A percentile compares a stretch with the other conserved stretches of the same genome.
Evolutionary conservation across 257 asterid genomes (phyloP).

Genomic region (Thymus quinquecostatus): DNA sequence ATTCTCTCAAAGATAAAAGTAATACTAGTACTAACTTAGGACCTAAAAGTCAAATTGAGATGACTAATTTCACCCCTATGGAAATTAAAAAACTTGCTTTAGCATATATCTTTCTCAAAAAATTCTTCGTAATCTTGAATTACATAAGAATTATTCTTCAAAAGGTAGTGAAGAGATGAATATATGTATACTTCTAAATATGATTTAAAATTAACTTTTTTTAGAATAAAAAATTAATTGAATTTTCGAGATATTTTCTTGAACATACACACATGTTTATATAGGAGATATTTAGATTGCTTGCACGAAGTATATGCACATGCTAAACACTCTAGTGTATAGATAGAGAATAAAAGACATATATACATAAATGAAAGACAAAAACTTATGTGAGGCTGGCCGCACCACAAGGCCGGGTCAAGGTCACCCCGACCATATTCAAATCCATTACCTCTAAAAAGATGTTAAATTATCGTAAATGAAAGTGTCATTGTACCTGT

Average conservation of each 20-base stretch:
- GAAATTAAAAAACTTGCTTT: conserved; percentile 8
- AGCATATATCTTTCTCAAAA: conserved; percentile 10
- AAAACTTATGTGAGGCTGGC: too few species aligned
- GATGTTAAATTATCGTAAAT: too few species aligned
- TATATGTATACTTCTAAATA: too few species aligned
- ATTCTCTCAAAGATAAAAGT: conserved; percentile 52
- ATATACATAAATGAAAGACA: too few species aligned
- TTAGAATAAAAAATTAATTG: too few species aligned
- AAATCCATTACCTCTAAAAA: too few species aligned
- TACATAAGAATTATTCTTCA: conserved; percentile 13
- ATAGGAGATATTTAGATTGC: not conserved
- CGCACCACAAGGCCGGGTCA: too few species aligned
- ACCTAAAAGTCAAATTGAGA: conserved; percentile 40
- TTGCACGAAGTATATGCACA: not conserved
- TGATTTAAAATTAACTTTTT: too few species aligned
- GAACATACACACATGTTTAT: too few species aligned
- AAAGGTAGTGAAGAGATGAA: not conserved
- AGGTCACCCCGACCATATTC: too few species aligned
- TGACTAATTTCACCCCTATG: conserved; percentile 30
- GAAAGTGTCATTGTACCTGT: too few species aligned
- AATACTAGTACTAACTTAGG: conserved; percentile 6
- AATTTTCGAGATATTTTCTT: too few species aligned
- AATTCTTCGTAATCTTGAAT: conserved; percentile 31
- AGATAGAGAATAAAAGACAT: not conserved
- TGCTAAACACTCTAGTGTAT: not conserved